Conservation (phyloP, 768 basidiomycete species). For the Suillus ampliporus region DNA sequence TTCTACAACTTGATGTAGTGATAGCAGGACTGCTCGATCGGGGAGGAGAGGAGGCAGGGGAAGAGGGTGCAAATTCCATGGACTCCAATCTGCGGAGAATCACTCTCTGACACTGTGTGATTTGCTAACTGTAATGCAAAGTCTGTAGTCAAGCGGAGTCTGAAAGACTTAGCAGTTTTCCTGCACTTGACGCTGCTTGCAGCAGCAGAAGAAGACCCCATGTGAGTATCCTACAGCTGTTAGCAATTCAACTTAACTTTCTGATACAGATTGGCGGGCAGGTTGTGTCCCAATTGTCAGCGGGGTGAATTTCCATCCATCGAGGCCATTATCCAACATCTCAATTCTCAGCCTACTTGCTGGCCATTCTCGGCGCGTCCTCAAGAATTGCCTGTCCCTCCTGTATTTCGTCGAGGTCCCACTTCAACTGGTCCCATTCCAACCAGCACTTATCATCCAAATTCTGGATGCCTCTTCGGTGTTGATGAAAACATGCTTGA, state of each 20-base stretch:
- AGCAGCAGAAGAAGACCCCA: too few relatives aligned
- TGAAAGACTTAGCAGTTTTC: conserved; percentile 1
- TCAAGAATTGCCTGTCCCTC: background rate
- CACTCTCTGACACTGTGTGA: too few relatives aligned
- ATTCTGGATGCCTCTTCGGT: conserved; percentile 16
- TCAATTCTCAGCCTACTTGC: background rate
- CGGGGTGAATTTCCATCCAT: background rate
- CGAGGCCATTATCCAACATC: background rate
- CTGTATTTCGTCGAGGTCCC: background rate
- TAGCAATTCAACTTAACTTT: too few relatives aligned
- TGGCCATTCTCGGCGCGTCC: background rate
- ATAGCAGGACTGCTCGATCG: background rate
- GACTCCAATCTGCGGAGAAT: too few relatives aligned
- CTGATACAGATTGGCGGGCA: background rate
- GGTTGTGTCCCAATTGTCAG: background rate
- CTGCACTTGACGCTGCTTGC: too few relatives aligned
- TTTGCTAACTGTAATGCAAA: too few relatives aligned
- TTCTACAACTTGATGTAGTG: too few relatives aligned
- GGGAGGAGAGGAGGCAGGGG: background rate
- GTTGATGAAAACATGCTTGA: conserved; percentile 30
- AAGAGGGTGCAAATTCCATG: background rate
- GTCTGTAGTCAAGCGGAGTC: background rate
- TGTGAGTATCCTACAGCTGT: too few relatives aligned
- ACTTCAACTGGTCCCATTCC: background rate
- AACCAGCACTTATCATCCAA: conserved; percentile 16